phyloP scores from a whole-genome alignment of 176 grass and related monocot species.

The Calamus simplicifolius region DNA sequence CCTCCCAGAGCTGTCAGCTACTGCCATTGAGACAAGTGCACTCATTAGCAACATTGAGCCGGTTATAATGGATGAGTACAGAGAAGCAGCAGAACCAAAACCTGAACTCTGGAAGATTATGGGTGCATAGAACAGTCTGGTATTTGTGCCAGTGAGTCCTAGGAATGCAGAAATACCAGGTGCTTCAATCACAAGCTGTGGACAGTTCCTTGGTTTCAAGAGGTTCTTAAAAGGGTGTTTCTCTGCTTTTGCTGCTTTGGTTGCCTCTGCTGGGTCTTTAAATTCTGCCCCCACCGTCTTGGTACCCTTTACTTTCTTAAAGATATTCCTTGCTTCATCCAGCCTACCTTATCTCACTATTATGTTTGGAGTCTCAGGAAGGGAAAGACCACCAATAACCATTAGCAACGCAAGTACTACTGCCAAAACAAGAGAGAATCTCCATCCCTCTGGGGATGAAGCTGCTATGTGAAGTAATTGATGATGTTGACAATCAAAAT shows the following conservation, averaged over 20 bases:
- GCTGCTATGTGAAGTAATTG: conserved; percentile 34
- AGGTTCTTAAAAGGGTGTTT: conserved; percentile 42
- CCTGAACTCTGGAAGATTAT: conserved; percentile 11
- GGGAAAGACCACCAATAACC: conserved; percentile 25
- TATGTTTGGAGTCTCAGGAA: conserved; percentile 60
- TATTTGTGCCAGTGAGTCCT: conserved; percentile 6
- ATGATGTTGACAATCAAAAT: conserved; percentile 54
- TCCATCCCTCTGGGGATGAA: conserved; percentile 48
- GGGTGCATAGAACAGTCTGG: conserved; percentile 11
- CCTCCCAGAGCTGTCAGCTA: conserved; percentile 4
- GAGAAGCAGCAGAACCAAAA: conserved; percentile 8
- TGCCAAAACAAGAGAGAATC: conserved; percentile 39
- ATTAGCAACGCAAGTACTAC: conserved; percentile 22
- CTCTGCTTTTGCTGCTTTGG: conserved; percentile 13
- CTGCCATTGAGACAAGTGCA: conserved; percentile 9
- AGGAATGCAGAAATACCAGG: conserved; percentile 3
- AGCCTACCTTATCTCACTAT: conserved; percentile 33
- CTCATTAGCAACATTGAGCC: conserved; percentile 5
- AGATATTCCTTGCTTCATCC: conserved; percentile 9
- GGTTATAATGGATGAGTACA: conserved; percentile 8
- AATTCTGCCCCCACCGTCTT: conserved; percentile 30
- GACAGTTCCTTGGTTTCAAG: background rate
- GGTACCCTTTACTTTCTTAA: conserved; percentile 45
- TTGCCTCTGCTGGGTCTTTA: conserved; percentile 30
- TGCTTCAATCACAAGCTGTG: conserved; percentile 4